Conservation (phyloP, 73 alveolate genomes). For the Tetrahymena malaccensis region DNA sequence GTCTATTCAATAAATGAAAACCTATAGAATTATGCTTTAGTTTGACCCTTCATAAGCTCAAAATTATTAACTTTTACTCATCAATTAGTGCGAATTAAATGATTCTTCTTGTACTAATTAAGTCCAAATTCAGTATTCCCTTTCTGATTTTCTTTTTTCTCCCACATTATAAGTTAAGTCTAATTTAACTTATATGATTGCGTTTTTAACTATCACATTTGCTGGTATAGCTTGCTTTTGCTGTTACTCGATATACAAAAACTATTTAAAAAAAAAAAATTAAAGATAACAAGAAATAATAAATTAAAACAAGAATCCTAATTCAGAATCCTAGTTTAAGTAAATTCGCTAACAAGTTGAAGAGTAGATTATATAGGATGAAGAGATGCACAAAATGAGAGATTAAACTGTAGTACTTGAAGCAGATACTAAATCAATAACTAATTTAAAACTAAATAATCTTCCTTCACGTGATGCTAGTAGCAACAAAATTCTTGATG, state of each 20-base stretch:
- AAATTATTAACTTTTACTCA: background rate
- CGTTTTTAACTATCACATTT: background rate
- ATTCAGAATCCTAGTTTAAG: background rate
- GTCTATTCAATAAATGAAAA: background rate
- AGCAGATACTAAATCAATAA: background rate
- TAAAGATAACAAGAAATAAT: background rate
- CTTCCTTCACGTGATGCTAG: background rate
- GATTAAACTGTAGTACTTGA: background rate
- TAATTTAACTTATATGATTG: background rate
- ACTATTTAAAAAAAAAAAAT: background rate
- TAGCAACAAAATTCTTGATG: background rate
- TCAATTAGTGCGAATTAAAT: background rate
- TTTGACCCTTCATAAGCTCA: background rate
- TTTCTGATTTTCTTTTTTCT: background rate
- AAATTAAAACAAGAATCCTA: background rate
- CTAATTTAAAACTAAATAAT: background rate
- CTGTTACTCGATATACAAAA: background rate
- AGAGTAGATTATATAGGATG: background rate
- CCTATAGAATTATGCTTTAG: background rate
- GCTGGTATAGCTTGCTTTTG: background rate
- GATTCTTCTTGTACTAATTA: background rate
- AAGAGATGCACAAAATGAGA: background rate
- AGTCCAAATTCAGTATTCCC: background rate
- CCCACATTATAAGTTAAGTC: background rate
- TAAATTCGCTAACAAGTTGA: background rate